A percentile compares a stretch with the other conserved stretches of the same genome.
These are phyloP conservation scores for Hondaea fermentalgiana DNA, from an alignment of 108 stramenopile species.

Conservation along the genomic window DNA sequence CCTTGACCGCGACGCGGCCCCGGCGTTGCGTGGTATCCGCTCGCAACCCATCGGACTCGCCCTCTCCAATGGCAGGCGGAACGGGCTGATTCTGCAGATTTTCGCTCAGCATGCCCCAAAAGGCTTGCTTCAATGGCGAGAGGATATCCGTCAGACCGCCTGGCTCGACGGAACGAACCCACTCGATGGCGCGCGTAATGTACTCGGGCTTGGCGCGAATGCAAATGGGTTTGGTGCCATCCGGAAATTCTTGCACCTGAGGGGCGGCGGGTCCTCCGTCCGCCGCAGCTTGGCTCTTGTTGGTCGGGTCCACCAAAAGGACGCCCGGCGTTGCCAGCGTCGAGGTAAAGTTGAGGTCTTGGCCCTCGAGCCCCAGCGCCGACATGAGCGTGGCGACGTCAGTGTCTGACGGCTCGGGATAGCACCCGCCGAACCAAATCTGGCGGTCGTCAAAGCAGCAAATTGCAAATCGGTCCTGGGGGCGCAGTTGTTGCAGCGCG, in stretches of 20 bases:
- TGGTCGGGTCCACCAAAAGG: neutral
- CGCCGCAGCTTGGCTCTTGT: neutral
- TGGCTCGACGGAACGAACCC: neutral
- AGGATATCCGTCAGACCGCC: slow-evolving; percentile 17
- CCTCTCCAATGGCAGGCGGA: neutral
- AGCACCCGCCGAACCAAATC: neutral
- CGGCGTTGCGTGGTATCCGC: neutral
- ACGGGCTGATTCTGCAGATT: neutral
- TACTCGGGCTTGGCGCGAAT: neutral
- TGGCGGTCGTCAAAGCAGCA: slow-evolving; percentile 17
- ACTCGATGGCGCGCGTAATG: neutral
- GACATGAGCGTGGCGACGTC: neutral
- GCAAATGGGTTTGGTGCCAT: neutral
- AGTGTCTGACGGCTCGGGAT: neutral
- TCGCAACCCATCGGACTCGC: neutral
- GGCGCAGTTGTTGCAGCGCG: neutral
- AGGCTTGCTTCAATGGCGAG: neutral
- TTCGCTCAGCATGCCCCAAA: neutral
- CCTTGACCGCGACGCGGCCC: neutral
- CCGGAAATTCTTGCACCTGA: neutral
- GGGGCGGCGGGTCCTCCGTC: neutral
- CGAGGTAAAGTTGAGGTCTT: neutral
- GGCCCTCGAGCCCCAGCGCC: neutral
- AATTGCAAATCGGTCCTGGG: neutral
- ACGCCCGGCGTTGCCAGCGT: neutral